Evolutionary conservation across 768 basidiomycete species (phyloP), one percentile per base, ranked within the genome.

Genomic region (Epithele typhae): DNA sequence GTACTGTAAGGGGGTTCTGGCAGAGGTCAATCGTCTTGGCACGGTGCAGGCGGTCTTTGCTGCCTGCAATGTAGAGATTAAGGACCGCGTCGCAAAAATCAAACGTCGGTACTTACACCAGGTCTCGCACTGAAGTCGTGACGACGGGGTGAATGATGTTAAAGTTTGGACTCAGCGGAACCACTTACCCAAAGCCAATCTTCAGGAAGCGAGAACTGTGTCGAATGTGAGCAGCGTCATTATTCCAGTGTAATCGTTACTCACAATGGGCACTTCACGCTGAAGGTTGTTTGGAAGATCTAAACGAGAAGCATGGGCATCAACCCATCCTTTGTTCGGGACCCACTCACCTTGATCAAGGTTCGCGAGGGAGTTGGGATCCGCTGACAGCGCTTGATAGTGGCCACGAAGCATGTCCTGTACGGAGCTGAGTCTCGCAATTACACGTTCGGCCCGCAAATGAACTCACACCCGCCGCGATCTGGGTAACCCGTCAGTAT

Each of bases 241-340:
- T 36, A 36, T n/a, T 9, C 18, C 18, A 15, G 9, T 32, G 10
- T 24, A 2, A 25, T 18, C 21, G 17, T 17, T 4, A 73, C 89
- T 72, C 65, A 92, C 91, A 48, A 99, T 99, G 0, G 95, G 95
- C 32, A 99, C 88, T 56, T 90, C 79, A 25, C 77, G 71, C 60
- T 99, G 95, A 52, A 99, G 72, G 58, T 95, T 94, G 63, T 99
- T 99, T 0, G 96, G 96, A 39, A 99, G 72, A 70, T 99, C 96
- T 91, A 51, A 19, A 19, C 30, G 9, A 32, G 9, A 32, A 17
- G 39, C 14, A 36, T 0, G n/a, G 10, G 15, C 11, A 43, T 25
- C 36, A 45, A 11, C 40, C 24, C 14, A n/a, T 21, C 18, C 35
- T n/a, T 17, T 14, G 21, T 12, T 15, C 7, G 17, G 14, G 27